Percentiles rank a stretch among this genome's conserved stretches.
phyloP scores from a whole-genome alignment of 768 basidiomycete species.

The Amanita jacksonii region DNA sequence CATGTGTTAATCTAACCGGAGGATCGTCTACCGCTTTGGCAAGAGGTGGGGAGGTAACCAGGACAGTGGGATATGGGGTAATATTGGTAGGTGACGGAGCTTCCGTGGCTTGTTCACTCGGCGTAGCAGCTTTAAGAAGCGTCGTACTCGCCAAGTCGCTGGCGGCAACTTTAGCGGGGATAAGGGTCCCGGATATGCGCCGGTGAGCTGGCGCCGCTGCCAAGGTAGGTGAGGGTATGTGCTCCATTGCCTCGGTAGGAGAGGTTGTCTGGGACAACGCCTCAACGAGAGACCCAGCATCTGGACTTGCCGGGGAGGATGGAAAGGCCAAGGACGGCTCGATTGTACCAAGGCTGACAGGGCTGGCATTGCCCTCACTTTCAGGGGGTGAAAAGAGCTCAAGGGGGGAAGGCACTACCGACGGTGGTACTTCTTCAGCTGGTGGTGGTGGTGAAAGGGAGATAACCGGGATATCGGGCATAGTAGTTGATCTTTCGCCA shows the following conservation, averaged over 20 bases:
- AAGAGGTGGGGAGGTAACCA: constrained; percentile 8
- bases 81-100: neutral
- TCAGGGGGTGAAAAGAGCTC: neutral
- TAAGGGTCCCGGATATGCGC: neutral
- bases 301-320: neutral
- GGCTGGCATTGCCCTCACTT: neutral
- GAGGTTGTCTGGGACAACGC: neutral
- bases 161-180: constrained; percentile 8
- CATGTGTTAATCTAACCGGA: constrained; percentile 14
- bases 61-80: neutral
- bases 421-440: neutral
- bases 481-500: neutral
- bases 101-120: constrained; percentile 6
- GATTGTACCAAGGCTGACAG: neutral
- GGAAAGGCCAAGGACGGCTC: neutral
- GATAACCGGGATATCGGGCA: constrained; percentile 3
- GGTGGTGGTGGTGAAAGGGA: constrained; percentile 7
- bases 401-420: neutral
- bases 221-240: neutral
- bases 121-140: too few species aligned
- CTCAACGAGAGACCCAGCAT: neutral
- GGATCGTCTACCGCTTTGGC: constrained; percentile 11
- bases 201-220: neutral
- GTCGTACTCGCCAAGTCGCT: neutral
- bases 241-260: neutral